Evolutionary conservation across 1,139 yeast species (phyloP), one percentile per base, ranked within the genome.

Genomic region (Scheffersomyces titani): DNA sequence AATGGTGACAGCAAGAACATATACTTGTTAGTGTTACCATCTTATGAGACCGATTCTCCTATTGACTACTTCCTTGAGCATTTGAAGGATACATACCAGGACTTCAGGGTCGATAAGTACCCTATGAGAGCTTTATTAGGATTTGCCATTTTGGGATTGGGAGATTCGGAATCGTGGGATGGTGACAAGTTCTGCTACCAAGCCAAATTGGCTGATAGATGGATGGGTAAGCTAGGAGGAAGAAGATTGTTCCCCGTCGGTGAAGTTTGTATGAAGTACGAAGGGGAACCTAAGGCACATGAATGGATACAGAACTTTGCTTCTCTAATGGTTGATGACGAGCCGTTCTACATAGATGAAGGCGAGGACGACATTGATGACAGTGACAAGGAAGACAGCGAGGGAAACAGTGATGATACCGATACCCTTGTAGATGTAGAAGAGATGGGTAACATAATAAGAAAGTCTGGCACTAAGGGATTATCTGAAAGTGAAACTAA

Each of bases 21-120:
- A n/a, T 92, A 91, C 66, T 69, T 93, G 22, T 65, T 92, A 61
- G 91, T 92, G 18, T 77, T 92, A 36, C 98, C 98, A 2, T 91
- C 97, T 0, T 92, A 92, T 69, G 98, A 92, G 65, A 90, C 93
- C 0, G 98, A 92, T 71, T 90, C 96, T 1, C 97, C 98, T 11
- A 81, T 93, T 52, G 98, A 92, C 71, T 92, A 87, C 68, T 92
- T 92, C 70, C 76, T 92, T 57, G 96, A 91, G 66, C 88, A 90
- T 54, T 77, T 92, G 64, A 81, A 84, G 60, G 98, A 92, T 57
- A 91, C 96, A 0, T 86, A 85, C 61, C 88, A 89, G 61, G 98
- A 92, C 70, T 92, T 91, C 75, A 80, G 98, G 63, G 84, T 92
- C 51, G 97, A 92, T 66, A 90, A 90, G 58, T 86, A 85, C 63